phyloP scores from a whole-genome alignment of 108 stramenopile genomes.

The Epithemia pelagica region DNA sequence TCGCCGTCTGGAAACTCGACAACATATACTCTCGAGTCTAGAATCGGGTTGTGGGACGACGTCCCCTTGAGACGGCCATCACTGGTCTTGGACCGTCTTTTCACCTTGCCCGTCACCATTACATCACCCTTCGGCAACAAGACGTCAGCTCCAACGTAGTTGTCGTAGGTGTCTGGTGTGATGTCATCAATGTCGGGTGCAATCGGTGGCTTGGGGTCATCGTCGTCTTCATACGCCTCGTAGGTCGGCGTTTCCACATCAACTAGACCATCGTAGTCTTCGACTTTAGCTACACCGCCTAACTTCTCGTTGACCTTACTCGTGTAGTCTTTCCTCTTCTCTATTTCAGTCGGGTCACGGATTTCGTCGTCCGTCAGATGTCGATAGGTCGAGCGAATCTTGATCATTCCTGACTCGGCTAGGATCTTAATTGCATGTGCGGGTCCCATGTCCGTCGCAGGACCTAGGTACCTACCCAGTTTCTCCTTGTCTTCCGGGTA shows the following conservation, averaged over 20 bases:
- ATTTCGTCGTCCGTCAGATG: neutral
- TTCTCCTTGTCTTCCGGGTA: neutral
- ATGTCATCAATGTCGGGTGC: neutral
- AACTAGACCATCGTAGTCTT: neutral
- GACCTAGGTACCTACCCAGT: constrained; percentile 30
- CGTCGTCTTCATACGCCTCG: neutral
- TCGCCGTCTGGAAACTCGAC: constrained; percentile 46
- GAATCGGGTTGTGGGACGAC: no score
- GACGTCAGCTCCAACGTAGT: constrained; percentile 14
- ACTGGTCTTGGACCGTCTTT: constrained; percentile 6
- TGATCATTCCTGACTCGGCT: no score
- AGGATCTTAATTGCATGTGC: constrained; percentile 34
- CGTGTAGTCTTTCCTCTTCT: neutral
- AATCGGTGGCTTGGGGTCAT: neutral
- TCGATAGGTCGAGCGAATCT: neutral
- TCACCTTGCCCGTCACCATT: constrained; percentile 16
- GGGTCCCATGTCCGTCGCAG: constrained; percentile 27
- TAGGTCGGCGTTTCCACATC: neutral
- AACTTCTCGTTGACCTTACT: neutral
- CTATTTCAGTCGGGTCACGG: neutral
- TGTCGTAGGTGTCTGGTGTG: constrained; percentile 18
- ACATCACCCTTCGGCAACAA: neutral
- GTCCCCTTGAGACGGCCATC: no score
- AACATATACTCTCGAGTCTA: constrained; percentile 25
- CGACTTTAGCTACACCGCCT: neutral